A percentile compares a stretch with the other conserved stretches of the same genome.
These are phyloP conservation scores for Collybia mongolica DNA, from an alignment of 768 basidiomycete species.

Conservation along the genomic window DNA sequence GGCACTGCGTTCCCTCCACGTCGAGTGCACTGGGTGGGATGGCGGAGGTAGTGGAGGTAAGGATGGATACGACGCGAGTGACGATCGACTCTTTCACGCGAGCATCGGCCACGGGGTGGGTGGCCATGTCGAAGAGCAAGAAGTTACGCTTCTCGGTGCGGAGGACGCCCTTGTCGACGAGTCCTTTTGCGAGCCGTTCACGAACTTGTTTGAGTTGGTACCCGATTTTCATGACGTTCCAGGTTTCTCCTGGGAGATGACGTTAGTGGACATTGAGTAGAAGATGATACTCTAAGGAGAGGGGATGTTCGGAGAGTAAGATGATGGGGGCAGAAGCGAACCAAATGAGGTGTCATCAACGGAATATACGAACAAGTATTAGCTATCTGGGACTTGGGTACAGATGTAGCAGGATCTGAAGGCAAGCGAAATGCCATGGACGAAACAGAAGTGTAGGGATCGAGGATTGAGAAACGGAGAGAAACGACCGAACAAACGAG, in stretches of 20 bases:
- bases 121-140: slow-evolving; percentile 99
- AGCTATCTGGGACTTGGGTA: too few species aligned
- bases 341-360: not conserved
- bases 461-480: not conserved
- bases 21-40: slow-evolving; percentile 75
- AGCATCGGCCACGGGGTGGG: slow-evolving; percentile 94
- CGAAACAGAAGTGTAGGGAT: too few species aligned
- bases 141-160: slow-evolving; percentile 99
- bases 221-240: slow-evolving; percentile 99
- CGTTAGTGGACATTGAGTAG: not conserved
- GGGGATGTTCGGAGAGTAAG: too few species aligned
- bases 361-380: too few species aligned
- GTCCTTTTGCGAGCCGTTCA: slow-evolving; percentile 93
- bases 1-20: slow-evolving; percentile 77
- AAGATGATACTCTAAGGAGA: not conserved
- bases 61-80: slow-evolving; percentile 68
- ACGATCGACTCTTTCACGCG: slow-evolving; percentile 87
- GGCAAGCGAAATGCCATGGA: too few species aligned
- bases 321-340: not conserved
- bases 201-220: slow-evolving; percentile 99
- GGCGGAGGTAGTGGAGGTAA: slow-evolving; percentile 81
- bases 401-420: too few species aligned
- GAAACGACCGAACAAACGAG: not conserved
- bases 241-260: slow-evolving; percentile 81
- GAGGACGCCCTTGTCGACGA: slow-evolving; percentile 98